Evolutionary conservation across 768 basidiomycete genomes (phyloP).

Genomic region (Leccinum boreale): DNA sequence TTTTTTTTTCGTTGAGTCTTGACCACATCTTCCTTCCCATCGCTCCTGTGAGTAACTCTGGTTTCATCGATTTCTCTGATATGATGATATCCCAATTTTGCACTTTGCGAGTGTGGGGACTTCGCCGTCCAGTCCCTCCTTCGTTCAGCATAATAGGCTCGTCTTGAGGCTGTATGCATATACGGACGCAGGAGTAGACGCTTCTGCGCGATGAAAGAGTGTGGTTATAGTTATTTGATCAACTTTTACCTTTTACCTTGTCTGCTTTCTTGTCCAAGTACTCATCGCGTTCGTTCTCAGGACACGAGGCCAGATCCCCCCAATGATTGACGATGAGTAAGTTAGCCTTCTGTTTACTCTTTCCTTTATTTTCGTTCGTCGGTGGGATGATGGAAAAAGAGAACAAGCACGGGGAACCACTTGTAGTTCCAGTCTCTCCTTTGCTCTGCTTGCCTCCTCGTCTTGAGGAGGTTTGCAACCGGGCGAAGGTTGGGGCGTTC

Average conservation of each 20-base stretch:
- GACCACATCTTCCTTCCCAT: not conserved
- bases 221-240: conserved; percentile 39
- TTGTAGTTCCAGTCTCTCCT: conserved; percentile 22
- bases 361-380: conserved; percentile 2
- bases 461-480: conserved; percentile 28
- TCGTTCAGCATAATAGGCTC: conserved; percentile 33
- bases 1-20: not conserved
- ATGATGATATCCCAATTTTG: conserved; percentile 31
- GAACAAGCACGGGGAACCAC: conserved; percentile 23
- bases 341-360: not conserved
- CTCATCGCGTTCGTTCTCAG: conserved; percentile 12
- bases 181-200: conserved; percentile 34
- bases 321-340: conserved; percentile 3
- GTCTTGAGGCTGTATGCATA: conserved; percentile 34
- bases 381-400: conserved; percentile 28
- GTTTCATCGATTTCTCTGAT: not conserved
- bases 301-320: not conserved
- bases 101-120: conserved; percentile 33
- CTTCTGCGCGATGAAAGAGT: conserved; percentile 32
- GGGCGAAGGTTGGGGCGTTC: conserved; percentile 23
- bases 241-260: not conserved
- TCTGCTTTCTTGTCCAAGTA: not conserved
- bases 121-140: conserved; percentile 31
- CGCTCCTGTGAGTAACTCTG: conserved; percentile 13
- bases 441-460: conserved; percentile 20